Evolutionary conservation across 768 basidiomycete species (phyloP).

Genomic region (Mycena floridula): DNA sequence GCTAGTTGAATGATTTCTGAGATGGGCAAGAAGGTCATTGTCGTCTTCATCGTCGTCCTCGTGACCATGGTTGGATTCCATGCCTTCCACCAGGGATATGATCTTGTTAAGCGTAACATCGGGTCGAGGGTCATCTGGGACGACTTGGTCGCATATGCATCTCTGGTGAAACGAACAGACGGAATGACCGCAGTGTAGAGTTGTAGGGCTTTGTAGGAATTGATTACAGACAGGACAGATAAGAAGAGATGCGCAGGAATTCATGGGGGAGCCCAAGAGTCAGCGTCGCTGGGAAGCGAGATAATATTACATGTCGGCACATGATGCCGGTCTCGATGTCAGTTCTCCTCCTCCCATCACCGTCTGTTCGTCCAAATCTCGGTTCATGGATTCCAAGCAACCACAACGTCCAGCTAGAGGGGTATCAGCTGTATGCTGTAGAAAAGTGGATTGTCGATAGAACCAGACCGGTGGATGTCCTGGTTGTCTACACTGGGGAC

Average conservation of each 20-base stretch:
- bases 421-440: slow-evolving; percentile 82
- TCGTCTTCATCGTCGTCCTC: slow-evolving; percentile 26
- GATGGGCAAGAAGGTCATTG: slow-evolving; percentile 32
- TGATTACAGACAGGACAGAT: slow-evolving; percentile 49
- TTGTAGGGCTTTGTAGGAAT: slow-evolving; percentile 39
- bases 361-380: not conserved
- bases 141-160: slow-evolving; percentile 8
- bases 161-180: slow-evolving; percentile 57
- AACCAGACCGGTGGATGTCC: slow-evolving; percentile 48
- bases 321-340: not conserved
- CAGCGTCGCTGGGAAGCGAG: too few relatives aligned
- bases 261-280: slow-evolving; percentile 6
- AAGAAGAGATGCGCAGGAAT: slow-evolving; percentile 29
- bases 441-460: slow-evolving; percentile 81
- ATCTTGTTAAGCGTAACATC: slow-evolving; percentile 61
- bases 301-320: too few relatives aligned
- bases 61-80: slow-evolving; percentile 8
- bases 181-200: slow-evolving; percentile 80
- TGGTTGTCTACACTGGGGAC: slow-evolving; percentile 77
- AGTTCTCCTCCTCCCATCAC: not conserved
- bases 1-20: slow-evolving; percentile 20
- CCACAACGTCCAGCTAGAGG: slow-evolving; percentile 42
- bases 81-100: slow-evolving; percentile 32
- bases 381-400: not conserved
- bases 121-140: slow-evolving; percentile 25